phyloP scores from a whole-genome alignment of 1,139 yeast species.

The Candida pseudoviswanathii region DNA sequence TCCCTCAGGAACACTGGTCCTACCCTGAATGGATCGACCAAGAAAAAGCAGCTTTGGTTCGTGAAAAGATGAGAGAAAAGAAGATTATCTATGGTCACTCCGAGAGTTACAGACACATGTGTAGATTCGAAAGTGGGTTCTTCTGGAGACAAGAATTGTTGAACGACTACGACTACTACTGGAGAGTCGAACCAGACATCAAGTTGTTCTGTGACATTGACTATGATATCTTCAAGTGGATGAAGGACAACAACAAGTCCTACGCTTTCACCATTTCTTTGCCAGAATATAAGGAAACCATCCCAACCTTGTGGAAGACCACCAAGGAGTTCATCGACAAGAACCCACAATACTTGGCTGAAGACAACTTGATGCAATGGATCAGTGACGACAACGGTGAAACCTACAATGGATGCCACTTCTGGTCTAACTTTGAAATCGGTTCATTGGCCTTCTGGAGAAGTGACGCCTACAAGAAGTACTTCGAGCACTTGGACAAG shows the following conservation, averaged over 20 bases:
- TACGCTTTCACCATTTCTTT: constrained; percentile 83
- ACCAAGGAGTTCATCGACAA: constrained; percentile 67
- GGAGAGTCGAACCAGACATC: constrained; percentile 94
- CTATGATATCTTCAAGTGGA: constrained; percentile 78
- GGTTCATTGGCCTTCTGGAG: constrained; percentile 78
- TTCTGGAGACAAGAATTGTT: constrained; percentile 77
- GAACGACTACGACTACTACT: constrained; percentile 78
- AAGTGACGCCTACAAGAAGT: constrained; percentile 63
- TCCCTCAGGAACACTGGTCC: constrained; percentile 50
- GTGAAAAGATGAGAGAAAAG: constrained; percentile 53
- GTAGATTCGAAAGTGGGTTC: constrained; percentile 89
- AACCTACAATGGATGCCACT: constrained; percentile 78
- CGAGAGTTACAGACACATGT: constrained; percentile 78
- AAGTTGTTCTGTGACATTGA: constrained; percentile 76
- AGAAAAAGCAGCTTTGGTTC: constrained; percentile 53
- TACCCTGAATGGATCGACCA: constrained; percentile 63
- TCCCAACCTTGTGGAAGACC: constrained; percentile 80
- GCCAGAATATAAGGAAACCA: constrained; percentile 81
- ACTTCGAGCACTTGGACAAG: constrained; percentile 70
- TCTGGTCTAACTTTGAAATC: constrained; percentile 88
- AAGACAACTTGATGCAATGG: constrained; percentile 72
- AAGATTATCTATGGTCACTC: constrained; percentile 64
- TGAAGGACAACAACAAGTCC: constrained; percentile 71
- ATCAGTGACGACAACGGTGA: constrained; percentile 68
- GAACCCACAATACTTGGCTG: constrained; percentile 64